Conservation (phyloP, 2,329 filamentous ascomycete genomes). For the Hymenotorrendiella dingleyae region DNA sequence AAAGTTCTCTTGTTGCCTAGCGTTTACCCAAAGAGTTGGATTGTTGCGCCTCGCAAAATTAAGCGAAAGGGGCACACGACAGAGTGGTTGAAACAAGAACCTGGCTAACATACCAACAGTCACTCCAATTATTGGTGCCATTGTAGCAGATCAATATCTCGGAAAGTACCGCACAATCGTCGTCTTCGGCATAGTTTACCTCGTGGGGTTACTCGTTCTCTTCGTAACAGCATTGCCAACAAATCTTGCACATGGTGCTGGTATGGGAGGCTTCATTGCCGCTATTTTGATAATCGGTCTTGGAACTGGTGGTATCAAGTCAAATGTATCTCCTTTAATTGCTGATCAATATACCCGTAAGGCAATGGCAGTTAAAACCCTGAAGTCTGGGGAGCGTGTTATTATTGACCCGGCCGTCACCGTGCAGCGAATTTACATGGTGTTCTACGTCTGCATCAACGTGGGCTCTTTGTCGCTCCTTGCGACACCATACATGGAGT, state of each 20-base stretch:
- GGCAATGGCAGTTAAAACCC: constrained; percentile 37
- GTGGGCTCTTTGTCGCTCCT: constrained; percentile 48
- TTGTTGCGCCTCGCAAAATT: too few species aligned
- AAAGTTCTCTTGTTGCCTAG: not conserved
- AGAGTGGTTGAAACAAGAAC: not conserved
- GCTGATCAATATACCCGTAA: constrained; percentile 49
- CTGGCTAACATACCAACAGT: constrained; percentile 5
- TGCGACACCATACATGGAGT: constrained; percentile 36
- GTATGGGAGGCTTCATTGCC: constrained; percentile 46
- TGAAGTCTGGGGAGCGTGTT: constrained; percentile 51
- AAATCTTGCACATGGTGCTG: constrained; percentile 34
- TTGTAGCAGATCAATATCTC: constrained; percentile 48
- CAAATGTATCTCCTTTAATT: constrained; percentile 59
- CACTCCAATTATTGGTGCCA: constrained; percentile 36
- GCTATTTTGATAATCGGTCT: constrained; percentile 42
- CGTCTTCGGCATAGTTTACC: constrained; percentile 38
- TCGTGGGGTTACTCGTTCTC: constrained; percentile 49
- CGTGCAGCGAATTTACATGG: constrained; percentile 37
- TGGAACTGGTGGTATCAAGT: constrained; percentile 52
- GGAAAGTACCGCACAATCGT: constrained; percentile 59
- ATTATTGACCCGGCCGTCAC: constrained; percentile 56
- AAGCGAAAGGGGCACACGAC: too few species aligned
- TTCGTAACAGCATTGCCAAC: constrained; percentile 48
- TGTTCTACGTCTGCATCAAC: constrained; percentile 66
- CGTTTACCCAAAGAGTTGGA: not conserved